Evolutionary conservation across 2,329 filamentous ascomycete genomes (phyloP), one percentile per base, ranked within the genome.

Genomic region (Ophiostoma populinum): DNA sequence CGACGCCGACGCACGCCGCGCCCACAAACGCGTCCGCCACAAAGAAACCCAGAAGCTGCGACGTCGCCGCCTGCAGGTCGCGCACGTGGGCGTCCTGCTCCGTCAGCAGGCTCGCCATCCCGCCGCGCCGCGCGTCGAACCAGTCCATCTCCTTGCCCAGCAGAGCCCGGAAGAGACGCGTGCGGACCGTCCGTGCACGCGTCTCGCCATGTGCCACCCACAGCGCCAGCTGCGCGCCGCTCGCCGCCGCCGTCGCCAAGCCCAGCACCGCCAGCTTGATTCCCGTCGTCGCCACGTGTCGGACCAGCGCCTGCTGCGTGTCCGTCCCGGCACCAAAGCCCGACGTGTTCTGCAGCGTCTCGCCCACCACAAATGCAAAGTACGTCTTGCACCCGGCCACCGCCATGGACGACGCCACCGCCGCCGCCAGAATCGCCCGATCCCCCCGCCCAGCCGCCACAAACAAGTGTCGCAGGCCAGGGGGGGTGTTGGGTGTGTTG

Each of bases 131-230:
- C 13, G 63, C 59, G 50, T 94, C 85, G 48, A 81, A 93, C 85
- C 86, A 95, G 30, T 65, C 63, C 49, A 90, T 70, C 10, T 87
- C 71, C 48, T 76, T 82, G 6, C 59, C 55, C n/a, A 92, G 51
- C 24, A 95, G 57, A 2, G 67, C 67, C 2, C 57, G 46, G 48
- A 93, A 93, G 3, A 90, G 55, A 5, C 56, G 58, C 12, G 64
- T 58, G 5, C 83, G 68, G 6, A 73, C 74, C 31, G 56, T 68
- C 21, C 66, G 68, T 1, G 79, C 82, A 44, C 93, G 82, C 2
- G 82, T 47, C 52, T 94, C 86, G 11, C 86, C 81, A 51, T 90
- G 90, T 0, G 67, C 51, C 20, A 87, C 60, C 74, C 86, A 94
- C 1, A 70, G 52, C 1, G 65, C 62, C 46, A 83, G 75, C 45